Percentiles rank a stretch among this genome's conserved stretches.
Conservation (phyloP, 164 flowering plant genomes). For the Tinospora cordifolia region DNA sequence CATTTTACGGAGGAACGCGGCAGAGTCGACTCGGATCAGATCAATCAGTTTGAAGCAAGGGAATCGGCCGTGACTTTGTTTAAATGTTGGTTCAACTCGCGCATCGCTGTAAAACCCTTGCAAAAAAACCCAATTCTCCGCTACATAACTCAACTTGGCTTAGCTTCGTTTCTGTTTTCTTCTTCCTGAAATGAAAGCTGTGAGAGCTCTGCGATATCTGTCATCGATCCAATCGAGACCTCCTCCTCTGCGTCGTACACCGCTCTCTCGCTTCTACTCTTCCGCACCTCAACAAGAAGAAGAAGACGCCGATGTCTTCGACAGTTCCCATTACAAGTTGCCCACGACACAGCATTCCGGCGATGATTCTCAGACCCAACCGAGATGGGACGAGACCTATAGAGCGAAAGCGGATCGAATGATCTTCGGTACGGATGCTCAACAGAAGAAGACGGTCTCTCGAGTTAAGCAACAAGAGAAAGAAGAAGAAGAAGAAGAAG, state of each 20-base stretch:
- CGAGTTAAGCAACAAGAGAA: slow-evolving; percentile 19
- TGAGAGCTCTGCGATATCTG: slow-evolving; percentile 29
- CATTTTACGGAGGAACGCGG: no score
- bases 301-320: slow-evolving; percentile 39
- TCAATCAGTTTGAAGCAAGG: not conserved
- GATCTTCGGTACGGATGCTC: slow-evolving; percentile 38
- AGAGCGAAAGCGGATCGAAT: slow-evolving; percentile 43
- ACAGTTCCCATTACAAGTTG: slow-evolving; percentile 45
- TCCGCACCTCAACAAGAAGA: slow-evolving; percentile 35
- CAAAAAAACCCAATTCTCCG: not conserved
- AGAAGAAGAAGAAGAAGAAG: slow-evolving; percentile 34
- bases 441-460: slow-evolving; percentile 14
- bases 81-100: not conserved
- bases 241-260: slow-evolving; percentile 15
- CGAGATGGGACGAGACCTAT: slow-evolving; percentile 58
- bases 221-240: slow-evolving; percentile 13
- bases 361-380: slow-evolving; percentile 2
- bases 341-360: slow-evolving; percentile 17
- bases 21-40: not conserved
- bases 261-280: slow-evolving; percentile 35
- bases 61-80: not conserved
- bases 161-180: not conserved
- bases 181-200: slow-evolving; percentile 15
- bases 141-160: no score
- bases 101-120: not conserved